Conservation (phyloP, 2,329 filamentous ascomycete species). For the Amesomyces nigricolor region DNA sequence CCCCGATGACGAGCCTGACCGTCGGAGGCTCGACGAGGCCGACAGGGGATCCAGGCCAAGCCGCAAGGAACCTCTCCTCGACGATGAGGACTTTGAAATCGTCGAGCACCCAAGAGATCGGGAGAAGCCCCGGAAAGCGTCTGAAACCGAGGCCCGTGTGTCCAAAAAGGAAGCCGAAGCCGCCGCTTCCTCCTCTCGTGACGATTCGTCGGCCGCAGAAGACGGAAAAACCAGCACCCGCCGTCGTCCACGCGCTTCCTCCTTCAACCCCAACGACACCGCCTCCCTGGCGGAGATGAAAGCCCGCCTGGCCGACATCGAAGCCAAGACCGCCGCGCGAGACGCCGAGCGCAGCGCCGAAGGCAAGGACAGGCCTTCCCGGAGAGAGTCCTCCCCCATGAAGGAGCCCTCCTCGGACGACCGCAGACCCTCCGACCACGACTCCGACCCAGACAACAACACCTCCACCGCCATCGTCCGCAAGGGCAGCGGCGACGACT, state of each 20-base stretch:
- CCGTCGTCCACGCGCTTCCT: slow-evolving; percentile 36
- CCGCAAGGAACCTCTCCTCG: slow-evolving; percentile 23
- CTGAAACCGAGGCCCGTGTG: slow-evolving; percentile 38
- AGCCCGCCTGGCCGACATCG: slow-evolving; percentile 40
- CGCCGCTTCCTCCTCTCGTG: slow-evolving; percentile 32
- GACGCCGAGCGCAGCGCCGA: slow-evolving; percentile 2
- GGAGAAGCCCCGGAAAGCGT: slow-evolving; percentile 24
- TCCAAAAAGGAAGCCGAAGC: slow-evolving; percentile 34
- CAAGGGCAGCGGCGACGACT: slow-evolving; percentile 28
- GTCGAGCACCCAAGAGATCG: slow-evolving; percentile 25
- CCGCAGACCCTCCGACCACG: slow-evolving; percentile 15
- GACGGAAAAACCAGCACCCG: slow-evolving; percentile 34
- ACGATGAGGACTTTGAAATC: slow-evolving; percentile 27
- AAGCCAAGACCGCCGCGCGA: slow-evolving; percentile 32
- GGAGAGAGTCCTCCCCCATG: slow-evolving; percentile 8
- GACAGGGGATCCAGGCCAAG: slow-evolving; percentile 13
- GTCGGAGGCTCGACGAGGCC: slow-evolving; percentile 14
- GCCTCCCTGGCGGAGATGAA: slow-evolving; percentile 40
- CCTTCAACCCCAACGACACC: slow-evolving; percentile 50
- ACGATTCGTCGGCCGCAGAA: slow-evolving; percentile 38
- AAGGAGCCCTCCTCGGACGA: slow-evolving; percentile 26
- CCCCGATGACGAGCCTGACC: slow-evolving; percentile 15
- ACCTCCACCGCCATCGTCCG: slow-evolving; percentile 16
- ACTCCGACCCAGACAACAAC: slow-evolving; percentile 18
- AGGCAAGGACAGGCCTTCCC: slow-evolving; percentile 16